Evolutionary conservation across 164 flowering plant genomes (phyloP), one percentile per base, ranked within the genome.

Genomic region (Nymphaea thermarum): DNA sequence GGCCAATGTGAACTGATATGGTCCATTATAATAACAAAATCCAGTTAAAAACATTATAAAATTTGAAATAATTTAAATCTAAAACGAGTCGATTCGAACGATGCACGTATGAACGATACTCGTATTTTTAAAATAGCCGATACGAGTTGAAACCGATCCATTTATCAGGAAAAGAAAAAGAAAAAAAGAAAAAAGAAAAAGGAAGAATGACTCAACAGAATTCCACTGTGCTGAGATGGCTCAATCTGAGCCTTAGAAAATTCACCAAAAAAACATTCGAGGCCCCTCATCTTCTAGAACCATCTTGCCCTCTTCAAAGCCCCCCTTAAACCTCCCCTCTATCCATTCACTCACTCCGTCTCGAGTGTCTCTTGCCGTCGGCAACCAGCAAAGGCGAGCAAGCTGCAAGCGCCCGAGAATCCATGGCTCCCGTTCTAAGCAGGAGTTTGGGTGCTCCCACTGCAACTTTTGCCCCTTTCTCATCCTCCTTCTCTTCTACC

Each of bases 391-490:
- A 42, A 65, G 2, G 6, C 10, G 4, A 43, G 6, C 11, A 5
- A 42, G 44, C 2, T 43, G 53, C 59, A 66, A 16, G 47, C 42
- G 65, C 44, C 45, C 25, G 43, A 17, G 55, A 66, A 8, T 25
- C 43, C 5, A 90, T 91, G 97, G 91, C 97, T 44, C 92, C 93
- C 16, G 93, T 84, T 43, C 82, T 90, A 2, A 89, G 91, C 76
- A 80, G 96, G 78, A 77, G 82, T 72, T 60, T 89, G 69, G 70
- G 79, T 25, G 68, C 89, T 43, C 74, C 89, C 67, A 70, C 98
- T 59, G 63, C 83, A 2, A 76, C 87, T 41, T 77, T 88, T n/a
- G 75, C 83, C 44, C 87, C 86, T 45, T 70, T 77, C 12, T 68
- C 83, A 11, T 61, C 82, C 4, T 71, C 78, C 5, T 41, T 62